Percentiles rank a stretch among this genome's conserved stretches.
These are phyloP conservation scores for Lonicera japonica DNA, from an alignment of 129 eudicot genomes.

Conservation along the genomic window DNA sequence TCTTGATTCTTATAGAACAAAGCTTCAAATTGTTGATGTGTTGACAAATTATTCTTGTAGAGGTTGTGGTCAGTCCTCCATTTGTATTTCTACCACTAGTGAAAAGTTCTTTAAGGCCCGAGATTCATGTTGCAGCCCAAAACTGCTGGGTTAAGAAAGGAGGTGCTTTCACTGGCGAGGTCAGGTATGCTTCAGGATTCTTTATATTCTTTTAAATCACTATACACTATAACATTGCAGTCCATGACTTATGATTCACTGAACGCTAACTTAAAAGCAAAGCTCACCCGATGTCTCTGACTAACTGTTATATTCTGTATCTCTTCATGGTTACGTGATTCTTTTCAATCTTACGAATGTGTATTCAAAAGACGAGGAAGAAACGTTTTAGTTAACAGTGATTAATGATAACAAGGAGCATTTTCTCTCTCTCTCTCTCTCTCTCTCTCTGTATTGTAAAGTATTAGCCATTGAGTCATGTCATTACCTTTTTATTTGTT, in stretches of 20 bases:
- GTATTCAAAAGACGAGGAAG: too few species aligned
- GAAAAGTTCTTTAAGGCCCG: slow-evolving; percentile 62
- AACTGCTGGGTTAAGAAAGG: slow-evolving; percentile 98
- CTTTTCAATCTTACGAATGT: too few species aligned
- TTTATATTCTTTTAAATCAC: not conserved
- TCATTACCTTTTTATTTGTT: too few species aligned
- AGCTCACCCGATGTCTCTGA: not conserved
- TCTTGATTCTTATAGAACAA: not conserved
- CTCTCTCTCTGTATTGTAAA: too few species aligned
- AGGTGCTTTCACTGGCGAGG: slow-evolving; percentile 96
- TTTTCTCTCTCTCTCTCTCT: too few species aligned
- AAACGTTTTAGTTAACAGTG: too few species aligned
- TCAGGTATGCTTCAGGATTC: slow-evolving; percentile 52
- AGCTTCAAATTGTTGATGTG: not conserved
- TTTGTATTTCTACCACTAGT: slow-evolving; percentile 75
- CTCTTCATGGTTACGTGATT: too few species aligned
- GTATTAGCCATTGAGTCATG: too few species aligned
- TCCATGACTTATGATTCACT: not conserved
- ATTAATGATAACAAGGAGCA: too few species aligned
- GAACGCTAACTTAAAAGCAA: slow-evolving; percentile 1
- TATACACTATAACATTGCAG: not conserved
- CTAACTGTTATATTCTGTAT: not conserved
- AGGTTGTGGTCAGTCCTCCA: slow-evolving; percentile 96
- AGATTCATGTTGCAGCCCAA: slow-evolving; percentile 91
- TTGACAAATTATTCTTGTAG: slow-evolving; percentile 39